Conservation (phyloP, 768 basidiomycete genomes). For the Russula vinacea region DNA sequence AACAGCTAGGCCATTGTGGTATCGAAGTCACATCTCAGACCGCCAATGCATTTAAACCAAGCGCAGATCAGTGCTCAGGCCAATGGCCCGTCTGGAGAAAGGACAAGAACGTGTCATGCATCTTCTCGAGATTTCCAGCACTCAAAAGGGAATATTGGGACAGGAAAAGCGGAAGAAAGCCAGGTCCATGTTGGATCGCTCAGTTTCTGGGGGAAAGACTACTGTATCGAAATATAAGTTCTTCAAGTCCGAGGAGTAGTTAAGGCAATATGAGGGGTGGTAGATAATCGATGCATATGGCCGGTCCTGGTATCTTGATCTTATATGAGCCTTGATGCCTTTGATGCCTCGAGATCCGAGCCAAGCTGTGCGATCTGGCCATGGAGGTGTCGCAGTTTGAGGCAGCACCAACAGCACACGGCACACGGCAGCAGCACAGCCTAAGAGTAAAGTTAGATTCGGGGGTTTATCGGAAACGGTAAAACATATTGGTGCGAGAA, state of each 20-base stretch:
- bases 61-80: background rate
- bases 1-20: background rate
- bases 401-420: too few relatives aligned
- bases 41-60: background rate
- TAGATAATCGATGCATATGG: too few relatives aligned
- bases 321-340: too few relatives aligned
- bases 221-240: background rate
- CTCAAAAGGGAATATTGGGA: background rate
- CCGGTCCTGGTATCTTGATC: too few relatives aligned
- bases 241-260: background rate
- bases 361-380: too few relatives aligned
- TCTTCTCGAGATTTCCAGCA: background rate
- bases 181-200: background rate
- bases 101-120: background rate
- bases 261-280: too few relatives aligned
- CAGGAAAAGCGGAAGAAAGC: background rate
- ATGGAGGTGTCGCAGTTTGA: too few relatives aligned
- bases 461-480: too few relatives aligned
- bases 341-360: too few relatives aligned
- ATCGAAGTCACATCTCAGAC: conserved; percentile 1
- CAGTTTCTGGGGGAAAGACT: background rate
- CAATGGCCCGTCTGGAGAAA: background rate
- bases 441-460: too few relatives aligned
- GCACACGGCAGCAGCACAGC: too few relatives aligned
- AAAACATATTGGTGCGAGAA: too few relatives aligned